Evolutionary conservation across 495 filamentous ascomycete species (phyloP).

Genomic region (Annulohypoxylon stygium): DNA sequence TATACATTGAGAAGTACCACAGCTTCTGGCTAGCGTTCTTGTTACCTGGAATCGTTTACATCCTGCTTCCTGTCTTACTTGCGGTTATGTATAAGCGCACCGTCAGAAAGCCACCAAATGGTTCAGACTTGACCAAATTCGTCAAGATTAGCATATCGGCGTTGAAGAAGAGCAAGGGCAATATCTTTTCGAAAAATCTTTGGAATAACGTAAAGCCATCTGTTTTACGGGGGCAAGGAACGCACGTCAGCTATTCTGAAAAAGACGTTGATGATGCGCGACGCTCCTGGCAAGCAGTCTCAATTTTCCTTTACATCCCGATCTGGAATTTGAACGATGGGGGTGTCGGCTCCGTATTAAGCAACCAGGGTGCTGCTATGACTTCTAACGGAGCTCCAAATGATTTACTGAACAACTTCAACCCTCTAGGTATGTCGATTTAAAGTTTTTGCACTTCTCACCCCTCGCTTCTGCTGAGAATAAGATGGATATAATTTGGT

Average conservation of each 20-base stretch:
- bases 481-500: neutral
- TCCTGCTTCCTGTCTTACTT: constrained; percentile 62
- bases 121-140: constrained; percentile 58
- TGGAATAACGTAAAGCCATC: constrained; percentile 65
- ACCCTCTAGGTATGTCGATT: constrained; percentile 63
- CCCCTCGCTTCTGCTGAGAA: neutral
- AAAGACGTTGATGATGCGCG: constrained; percentile 63
- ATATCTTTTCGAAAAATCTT: constrained; percentile 62
- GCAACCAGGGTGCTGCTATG: constrained; percentile 68
- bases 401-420: constrained; percentile 73
- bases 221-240: constrained; percentile 55
- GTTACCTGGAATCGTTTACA: constrained; percentile 62
- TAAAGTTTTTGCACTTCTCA: neutral
- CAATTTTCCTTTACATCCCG: constrained; percentile 68
- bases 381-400: constrained; percentile 69
- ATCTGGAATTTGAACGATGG: constrained; percentile 66
- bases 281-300: constrained; percentile 63
- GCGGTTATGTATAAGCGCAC: constrained; percentile 57
- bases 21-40: constrained; percentile 79
- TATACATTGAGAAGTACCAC: constrained; percentile 73
- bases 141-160: constrained; percentile 56
- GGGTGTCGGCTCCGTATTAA: constrained; percentile 57
- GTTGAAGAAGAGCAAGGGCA: constrained; percentile 58
- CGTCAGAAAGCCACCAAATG: constrained; percentile 54
- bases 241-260: constrained; percentile 60